A percentile compares a stretch with the other conserved stretches of the same genome.
phyloP scores from a whole-genome alignment of 306 rosid genomes.

The Corylus avellana region DNA sequence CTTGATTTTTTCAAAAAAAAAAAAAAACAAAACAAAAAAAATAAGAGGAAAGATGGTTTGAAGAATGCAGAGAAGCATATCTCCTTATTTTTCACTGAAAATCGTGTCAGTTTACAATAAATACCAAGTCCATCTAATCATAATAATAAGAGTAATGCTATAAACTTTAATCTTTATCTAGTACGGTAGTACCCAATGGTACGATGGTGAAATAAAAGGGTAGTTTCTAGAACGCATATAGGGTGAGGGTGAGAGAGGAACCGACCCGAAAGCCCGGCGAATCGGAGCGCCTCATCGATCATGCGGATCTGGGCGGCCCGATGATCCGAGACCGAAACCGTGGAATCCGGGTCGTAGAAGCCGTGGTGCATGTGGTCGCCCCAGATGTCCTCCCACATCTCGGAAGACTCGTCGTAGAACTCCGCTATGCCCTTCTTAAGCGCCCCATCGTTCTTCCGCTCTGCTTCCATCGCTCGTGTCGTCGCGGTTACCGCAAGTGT shows the following conservation, averaged over 20 bases:
- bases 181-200: too few species aligned
- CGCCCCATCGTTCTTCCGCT: background rate
- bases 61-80: too few species aligned
- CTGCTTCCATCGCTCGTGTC: background rate
- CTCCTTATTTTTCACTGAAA: too few species aligned
- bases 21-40: too few species aligned
- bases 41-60: too few species aligned
- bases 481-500: constrained; percentile 1
- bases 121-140: too few species aligned
- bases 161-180: too few species aligned
- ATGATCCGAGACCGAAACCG: constrained; percentile 63
- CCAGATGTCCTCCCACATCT: constrained; percentile 82
- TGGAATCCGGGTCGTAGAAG: constrained; percentile 55
- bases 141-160: too few species aligned
- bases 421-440: constrained; percentile 76
- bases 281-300: constrained; percentile 74
- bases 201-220: too few species aligned
- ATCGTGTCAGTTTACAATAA: too few species aligned
- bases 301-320: constrained; percentile 85
- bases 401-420: constrained; percentile 87
- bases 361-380: constrained; percentile 99
- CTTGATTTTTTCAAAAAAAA: too few species aligned
- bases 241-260: background rate
- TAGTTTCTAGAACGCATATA: too few species aligned
- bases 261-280: constrained; percentile 48